Percentiles rank a stretch among this genome's conserved stretches.
Evolutionary conservation across 1,284 basidiomycete genomes (phyloP).

Genomic region (Pseudozyma sp.): DNA sequence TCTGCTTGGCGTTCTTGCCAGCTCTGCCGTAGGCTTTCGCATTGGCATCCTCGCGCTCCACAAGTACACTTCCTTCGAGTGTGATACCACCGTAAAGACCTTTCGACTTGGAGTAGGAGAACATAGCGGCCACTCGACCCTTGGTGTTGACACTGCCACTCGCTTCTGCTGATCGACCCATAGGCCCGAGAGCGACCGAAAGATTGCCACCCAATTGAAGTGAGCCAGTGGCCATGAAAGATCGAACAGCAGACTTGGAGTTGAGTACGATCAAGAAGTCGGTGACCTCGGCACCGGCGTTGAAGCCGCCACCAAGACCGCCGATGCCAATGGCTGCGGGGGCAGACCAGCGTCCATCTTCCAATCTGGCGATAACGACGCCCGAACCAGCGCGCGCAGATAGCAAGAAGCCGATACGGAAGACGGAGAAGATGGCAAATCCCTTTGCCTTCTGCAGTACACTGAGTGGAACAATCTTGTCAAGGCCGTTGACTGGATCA

Average conservation of each 20-base stretch:
- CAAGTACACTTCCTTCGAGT: constrained; percentile 91
- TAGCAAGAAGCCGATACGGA: constrained; percentile 73
- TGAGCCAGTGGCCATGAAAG: constrained; percentile 95
- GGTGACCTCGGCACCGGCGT: constrained; percentile 84
- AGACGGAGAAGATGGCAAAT: constrained; percentile 76
- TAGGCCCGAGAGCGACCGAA: constrained; percentile 84
- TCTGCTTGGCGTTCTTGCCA: constrained; percentile 56
- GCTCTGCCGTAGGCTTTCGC: constrained; percentile 65
- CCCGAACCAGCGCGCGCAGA: constrained; percentile 83
- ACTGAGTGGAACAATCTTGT: constrained; percentile 63
- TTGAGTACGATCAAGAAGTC: constrained; percentile 95
- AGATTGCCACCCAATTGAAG: constrained; percentile 79
- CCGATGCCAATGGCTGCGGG: constrained; percentile 96
- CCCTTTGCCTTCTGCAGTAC: constrained; percentile 80
- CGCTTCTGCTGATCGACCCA: constrained; percentile 94
- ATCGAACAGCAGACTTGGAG: constrained; percentile 77
- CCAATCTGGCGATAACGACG: constrained; percentile 86
- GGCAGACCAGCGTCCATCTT: constrained; percentile 90
- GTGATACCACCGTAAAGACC: constrained; percentile 88
- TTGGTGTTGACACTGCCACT: constrained; percentile 85
- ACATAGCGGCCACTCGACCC: constrained; percentile 93
- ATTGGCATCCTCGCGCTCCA: constrained; percentile 87
- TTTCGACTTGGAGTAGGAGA: constrained; percentile 86
- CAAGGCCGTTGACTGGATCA: constrained; percentile 61
- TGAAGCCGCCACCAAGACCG: constrained; percentile 82